A percentile compares a stretch with the other conserved stretches of the same genome.
Conservation (phyloP, 768 basidiomycete genomes). For the Boletus pseudo-olivaceus region DNA sequence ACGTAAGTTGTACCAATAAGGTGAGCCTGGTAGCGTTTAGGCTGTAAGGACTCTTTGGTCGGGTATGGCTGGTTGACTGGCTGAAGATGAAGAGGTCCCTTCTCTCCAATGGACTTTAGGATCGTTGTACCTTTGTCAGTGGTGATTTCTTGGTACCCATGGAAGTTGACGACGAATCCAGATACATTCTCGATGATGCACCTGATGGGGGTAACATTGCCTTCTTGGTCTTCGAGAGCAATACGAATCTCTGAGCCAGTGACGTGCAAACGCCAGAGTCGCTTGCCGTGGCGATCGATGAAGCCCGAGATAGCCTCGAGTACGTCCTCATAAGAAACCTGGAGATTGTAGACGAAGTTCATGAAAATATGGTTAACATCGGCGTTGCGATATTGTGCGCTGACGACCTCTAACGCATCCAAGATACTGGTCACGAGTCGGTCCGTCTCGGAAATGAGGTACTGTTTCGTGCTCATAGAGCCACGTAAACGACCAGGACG, state of each 20-base stretch:
- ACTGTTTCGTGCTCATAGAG: conserved; percentile 92
- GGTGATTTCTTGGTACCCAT: conserved; percentile 96
- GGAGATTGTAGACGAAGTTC: conserved; percentile 97
- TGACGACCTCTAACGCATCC: conserved; percentile 93
- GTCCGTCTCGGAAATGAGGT: conserved; percentile 97
- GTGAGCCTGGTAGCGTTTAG: conserved; percentile 98
- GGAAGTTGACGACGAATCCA: conserved; percentile 97
- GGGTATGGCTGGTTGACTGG: conserved; percentile 92
- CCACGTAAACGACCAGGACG: conserved; percentile 93
- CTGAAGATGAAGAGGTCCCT: conserved; percentile 94
- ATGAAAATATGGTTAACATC: conserved; percentile 99
- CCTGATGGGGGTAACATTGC: conserved; percentile 93
- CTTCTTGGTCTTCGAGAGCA: conserved; percentile 89
- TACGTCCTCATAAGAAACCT: conserved; percentile 94
- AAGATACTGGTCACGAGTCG: conserved; percentile 91
- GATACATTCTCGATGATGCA: conserved; percentile 99
- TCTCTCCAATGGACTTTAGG: conserved; percentile 96
- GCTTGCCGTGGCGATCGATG: conserved; percentile 97
- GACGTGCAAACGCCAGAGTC: conserved; percentile 96
- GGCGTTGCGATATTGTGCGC: conserved; percentile 82
- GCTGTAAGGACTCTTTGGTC: conserved; percentile 97
- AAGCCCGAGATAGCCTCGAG: conserved; percentile 97
- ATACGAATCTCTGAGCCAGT: conserved; percentile 98
- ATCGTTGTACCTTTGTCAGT: conserved; percentile 95
- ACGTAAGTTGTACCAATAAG: conserved; percentile 97